Base-by-base conservation (phyloP, 2,329 filamentous ascomycete species). In the Thelonectria rubi region DNA sequence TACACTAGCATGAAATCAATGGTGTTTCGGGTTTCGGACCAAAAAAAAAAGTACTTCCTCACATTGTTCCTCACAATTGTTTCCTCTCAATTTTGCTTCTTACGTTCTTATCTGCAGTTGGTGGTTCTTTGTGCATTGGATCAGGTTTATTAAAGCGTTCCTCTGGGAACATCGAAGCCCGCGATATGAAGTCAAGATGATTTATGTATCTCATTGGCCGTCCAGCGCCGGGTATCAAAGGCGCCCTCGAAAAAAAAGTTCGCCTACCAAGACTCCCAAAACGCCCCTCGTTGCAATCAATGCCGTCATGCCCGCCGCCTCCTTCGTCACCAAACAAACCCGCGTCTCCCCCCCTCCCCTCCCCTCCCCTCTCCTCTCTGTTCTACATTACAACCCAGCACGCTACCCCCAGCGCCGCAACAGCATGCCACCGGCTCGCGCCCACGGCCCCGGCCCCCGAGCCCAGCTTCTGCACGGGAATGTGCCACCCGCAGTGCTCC, bases 1-100 rank as follows among this genome's bases (percentile, higher is more conserved):
- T 76, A 76, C 75, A 76, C 74, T 76, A 77, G 76, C 76, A 78
- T 78, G 76, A 78, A 77, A 76, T 73, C 72, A 78, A 77, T 72
- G 77, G 76, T 77, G 75, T 78, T 77, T 77, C 70, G 74, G 76
- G 74, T 73, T 77, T 74, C 74, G 73, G 76, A 75, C 75, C 74
- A 76, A 73, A 70, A 66, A 68, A n/a, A 69, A 70, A 61, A 64
- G 67, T 63, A 52, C 24, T 24, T 24, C 24, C 24, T 24, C 58
- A 55, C 34, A 32, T 58, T 56, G 34, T 30, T 37, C n/a, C n/a
- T n/a, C 32, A 34, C 32, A 34, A 15, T 42, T 45, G 30, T 42
- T 24, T 34, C 10, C 17, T 50, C 17, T 40, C n/a, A n/a, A n/a
- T n/a, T n/a, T 40, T 55, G 4, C 7, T 7, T 24, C 24, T 24